These are phyloP conservation scores for Pelargonium cotyledonis DNA, from an alignment of 441 rosid genomes.

Conservation along the genomic window DNA sequence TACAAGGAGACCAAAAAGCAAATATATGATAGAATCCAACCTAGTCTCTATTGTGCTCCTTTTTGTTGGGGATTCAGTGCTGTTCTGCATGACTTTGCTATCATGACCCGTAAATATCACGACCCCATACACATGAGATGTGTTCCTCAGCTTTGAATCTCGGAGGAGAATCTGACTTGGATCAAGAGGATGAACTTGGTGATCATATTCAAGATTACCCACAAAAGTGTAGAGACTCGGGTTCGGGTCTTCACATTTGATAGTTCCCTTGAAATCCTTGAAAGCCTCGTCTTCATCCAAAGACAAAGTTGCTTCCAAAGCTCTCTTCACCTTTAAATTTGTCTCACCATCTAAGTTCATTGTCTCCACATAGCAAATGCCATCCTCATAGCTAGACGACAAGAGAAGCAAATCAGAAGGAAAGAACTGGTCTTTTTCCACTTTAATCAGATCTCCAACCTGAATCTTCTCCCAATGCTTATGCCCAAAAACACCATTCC, in stretches of 20 bases:
- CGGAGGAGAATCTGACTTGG: constrained; percentile 67
- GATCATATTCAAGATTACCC: constrained; percentile 47
- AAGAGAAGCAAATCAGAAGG: constrained; percentile 62
- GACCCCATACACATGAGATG: constrained; percentile 54
- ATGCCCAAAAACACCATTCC: constrained; percentile 37
- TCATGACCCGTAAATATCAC: constrained; percentile 73
- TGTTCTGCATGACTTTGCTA: constrained; percentile 66
- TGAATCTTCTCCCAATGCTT: constrained; percentile 51
- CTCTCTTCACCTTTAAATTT: constrained; percentile 60
- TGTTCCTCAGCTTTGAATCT: constrained; percentile 63
- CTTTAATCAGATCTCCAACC: constrained; percentile 64
- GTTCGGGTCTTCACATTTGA: constrained; percentile 72
- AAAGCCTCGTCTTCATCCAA: constrained; percentile 44
- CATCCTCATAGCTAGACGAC: constrained; percentile 59
- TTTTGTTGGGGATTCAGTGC: constrained; percentile 66
- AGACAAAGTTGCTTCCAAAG: constrained; percentile 47
- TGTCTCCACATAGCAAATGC: constrained; percentile 65
- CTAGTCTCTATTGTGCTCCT: constrained; percentile 57
- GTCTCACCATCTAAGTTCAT: constrained; percentile 80
- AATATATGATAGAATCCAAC: constrained; percentile 57
- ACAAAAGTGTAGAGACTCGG: constrained; percentile 58
- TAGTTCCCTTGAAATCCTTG: constrained; percentile 38
- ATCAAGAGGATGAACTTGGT: constrained; percentile 43
- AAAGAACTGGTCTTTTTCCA: constrained; percentile 63
- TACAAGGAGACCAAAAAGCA: constrained; percentile 41